These are phyloP conservation scores for Globisporangium acanthophoron DNA, from an alignment of 352 stramenopile species.

Conservation along the genomic window DNA sequence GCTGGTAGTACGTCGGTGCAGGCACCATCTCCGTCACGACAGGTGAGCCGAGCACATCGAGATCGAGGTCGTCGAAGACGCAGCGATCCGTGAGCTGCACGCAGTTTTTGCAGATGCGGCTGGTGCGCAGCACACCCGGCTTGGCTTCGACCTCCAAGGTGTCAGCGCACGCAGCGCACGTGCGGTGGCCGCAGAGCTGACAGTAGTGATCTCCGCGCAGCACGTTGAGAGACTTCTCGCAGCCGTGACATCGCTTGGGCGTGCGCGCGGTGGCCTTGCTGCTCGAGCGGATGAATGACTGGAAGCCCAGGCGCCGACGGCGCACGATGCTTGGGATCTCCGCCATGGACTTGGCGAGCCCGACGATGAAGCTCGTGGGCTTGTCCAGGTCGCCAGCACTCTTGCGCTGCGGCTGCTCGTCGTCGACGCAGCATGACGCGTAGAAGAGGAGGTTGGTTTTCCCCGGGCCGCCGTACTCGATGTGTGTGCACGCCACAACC, in stretches of 20 bases:
- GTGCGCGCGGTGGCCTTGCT: slow-evolving; percentile 14
- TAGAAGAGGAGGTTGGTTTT: slow-evolving; percentile 26
- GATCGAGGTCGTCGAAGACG: slow-evolving; percentile 26
- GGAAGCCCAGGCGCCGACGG: slow-evolving; percentile 25
- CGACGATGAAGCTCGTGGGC: slow-evolving; percentile 16
- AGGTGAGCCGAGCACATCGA: slow-evolving; percentile 17
- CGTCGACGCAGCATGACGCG: slow-evolving; percentile 22
- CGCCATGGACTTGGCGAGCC: slow-evolving; percentile 15
- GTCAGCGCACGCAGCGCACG: slow-evolving; percentile 23
- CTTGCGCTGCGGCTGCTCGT: slow-evolving; percentile 10
- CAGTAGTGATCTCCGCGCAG: slow-evolving; percentile 22
- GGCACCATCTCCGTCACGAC: slow-evolving; percentile 17
- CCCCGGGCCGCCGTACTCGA: slow-evolving; percentile 13
- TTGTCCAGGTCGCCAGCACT: slow-evolving; percentile 14
- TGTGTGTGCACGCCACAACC: slow-evolving; percentile 21
- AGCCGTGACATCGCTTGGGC: slow-evolving; percentile 25
- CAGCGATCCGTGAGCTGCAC: slow-evolving; percentile 18
- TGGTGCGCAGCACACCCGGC: slow-evolving; percentile 13
- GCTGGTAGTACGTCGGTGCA: slow-evolving; percentile 16
- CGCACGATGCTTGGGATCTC: slow-evolving; percentile 18
- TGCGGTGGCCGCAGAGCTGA: slow-evolving; percentile 33
- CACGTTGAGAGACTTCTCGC: slow-evolving; percentile 24
- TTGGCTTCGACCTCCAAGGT: slow-evolving; percentile 17
- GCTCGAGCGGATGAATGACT: slow-evolving; percentile 24
- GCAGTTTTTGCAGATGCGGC: slow-evolving; percentile 26